These are phyloP conservation scores for Skeletonema costatum DNA, from an alignment of 108 stramenopile species.

Conservation along the genomic window DNA sequence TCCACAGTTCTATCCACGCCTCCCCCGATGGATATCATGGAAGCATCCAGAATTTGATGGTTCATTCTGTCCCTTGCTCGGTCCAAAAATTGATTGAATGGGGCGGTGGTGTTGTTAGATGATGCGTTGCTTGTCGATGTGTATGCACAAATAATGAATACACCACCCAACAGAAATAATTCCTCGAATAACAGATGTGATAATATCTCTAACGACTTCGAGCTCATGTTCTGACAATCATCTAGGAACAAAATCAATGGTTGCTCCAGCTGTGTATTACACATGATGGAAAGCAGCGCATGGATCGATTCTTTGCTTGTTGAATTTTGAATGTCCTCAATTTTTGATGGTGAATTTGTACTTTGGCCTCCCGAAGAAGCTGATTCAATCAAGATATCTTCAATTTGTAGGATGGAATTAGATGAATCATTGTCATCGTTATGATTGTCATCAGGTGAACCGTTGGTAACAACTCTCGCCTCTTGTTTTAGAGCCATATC, in stretches of 20 bases:
- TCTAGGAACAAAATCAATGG: background rate
- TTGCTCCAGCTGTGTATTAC: background rate
- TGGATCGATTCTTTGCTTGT: background rate
- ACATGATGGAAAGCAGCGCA: background rate
- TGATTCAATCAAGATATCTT: background rate
- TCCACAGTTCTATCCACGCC: background rate
- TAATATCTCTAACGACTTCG: background rate
- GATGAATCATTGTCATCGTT: background rate
- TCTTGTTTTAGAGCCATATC: background rate
- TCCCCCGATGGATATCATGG: background rate
- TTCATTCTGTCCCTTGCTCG: background rate
- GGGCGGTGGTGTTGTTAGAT: background rate
- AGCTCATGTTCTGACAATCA: background rate
- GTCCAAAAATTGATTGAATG: background rate
- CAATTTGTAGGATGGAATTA: no score
- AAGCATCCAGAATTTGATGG: background rate
- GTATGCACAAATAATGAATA: background rate
- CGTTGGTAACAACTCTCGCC: background rate
- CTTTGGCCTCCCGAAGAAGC: background rate
- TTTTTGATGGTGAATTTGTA: background rate
- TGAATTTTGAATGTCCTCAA: background rate
- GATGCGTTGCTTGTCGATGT: background rate
- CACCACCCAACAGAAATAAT: background rate
- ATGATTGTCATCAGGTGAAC: background rate
- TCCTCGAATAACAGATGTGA: background rate